These are phyloP conservation scores for Pichiaceae sp. DNA, from an alignment of 1,139 yeast genomes.

Conservation along the genomic window DNA sequence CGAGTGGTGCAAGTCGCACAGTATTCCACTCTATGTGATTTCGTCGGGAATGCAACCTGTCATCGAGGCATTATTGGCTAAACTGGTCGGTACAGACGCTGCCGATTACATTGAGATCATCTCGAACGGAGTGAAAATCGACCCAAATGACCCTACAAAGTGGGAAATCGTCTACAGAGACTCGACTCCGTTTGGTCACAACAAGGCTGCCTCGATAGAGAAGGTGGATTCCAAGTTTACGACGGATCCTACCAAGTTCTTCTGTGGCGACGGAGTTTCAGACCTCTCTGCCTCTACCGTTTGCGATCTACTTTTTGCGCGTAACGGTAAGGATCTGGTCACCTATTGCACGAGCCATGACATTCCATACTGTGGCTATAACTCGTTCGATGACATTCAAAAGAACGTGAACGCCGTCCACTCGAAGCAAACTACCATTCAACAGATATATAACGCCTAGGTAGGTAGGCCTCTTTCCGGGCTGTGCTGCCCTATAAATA, in stretches of 20 bases:
- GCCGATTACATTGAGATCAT: conserved; percentile 74
- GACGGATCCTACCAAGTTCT: conserved; percentile 53
- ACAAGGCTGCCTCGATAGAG: conserved; percentile 60
- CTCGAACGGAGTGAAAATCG: conserved; percentile 66
- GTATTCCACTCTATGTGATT: conserved; percentile 63
- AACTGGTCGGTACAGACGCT: conserved; percentile 64
- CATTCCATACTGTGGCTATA: conserved; percentile 81
- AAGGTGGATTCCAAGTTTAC: conserved; percentile 40
- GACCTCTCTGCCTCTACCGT: conserved; percentile 94
- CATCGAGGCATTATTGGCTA: conserved; percentile 65
- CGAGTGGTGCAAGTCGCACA: conserved; percentile 63
- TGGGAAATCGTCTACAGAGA: conserved; percentile 88
- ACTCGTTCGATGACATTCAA: conserved; percentile 66
- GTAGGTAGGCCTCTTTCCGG: background rate
- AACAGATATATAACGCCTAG: background rate
- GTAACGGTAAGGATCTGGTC: conserved; percentile 83
- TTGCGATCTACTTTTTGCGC: conserved; percentile 88
- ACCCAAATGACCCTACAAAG: conserved; percentile 29
- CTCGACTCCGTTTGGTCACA: conserved; percentile 87
- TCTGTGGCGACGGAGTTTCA: conserved; percentile 96
- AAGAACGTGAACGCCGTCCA: conserved; percentile 30
- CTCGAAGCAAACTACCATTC: background rate
- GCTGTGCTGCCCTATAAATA: background rate
- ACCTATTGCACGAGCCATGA: conserved; percentile 71
- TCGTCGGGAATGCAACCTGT: conserved; percentile 93